A percentile compares a stretch with the other conserved stretches of the same genome.
Conservation (phyloP, 2,329 filamentous ascomycete species). For the Grosmannia serpens region DNA sequence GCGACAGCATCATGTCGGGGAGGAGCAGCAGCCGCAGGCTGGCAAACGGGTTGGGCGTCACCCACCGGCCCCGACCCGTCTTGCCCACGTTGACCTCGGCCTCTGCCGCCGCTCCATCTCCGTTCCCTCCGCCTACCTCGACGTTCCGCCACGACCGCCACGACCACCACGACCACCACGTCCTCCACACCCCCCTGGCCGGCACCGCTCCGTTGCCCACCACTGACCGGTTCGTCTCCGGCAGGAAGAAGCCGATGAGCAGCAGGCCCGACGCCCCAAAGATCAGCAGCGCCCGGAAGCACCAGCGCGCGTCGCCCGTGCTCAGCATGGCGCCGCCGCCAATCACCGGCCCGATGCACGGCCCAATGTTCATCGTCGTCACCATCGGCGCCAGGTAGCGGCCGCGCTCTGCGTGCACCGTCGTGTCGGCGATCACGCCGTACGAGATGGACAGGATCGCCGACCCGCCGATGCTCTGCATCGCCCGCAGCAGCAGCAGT, state of each 20-base stretch:
- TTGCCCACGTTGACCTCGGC: neutral
- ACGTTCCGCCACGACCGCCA: neutral
- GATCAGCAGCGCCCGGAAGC: neutral
- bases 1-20: neutral
- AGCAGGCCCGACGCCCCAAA: neutral
- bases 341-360: constrained; percentile 19
- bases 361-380: neutral
- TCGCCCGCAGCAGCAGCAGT: neutral
- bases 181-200: neutral
- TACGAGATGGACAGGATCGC: constrained; percentile 35
- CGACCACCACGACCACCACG: no score
- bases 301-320: neutral
- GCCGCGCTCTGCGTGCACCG: constrained; percentile 17
- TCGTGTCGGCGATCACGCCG: constrained; percentile 22
- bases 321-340: constrained; percentile 13
- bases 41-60: neutral
- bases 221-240: neutral
- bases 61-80: neutral
- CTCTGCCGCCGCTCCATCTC: no score
- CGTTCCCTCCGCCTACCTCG: no score
- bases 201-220: neutral
- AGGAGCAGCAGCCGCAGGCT: neutral
- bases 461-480: neutral
- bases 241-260: neutral
- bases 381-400: constrained; percentile 12